Evolutionary conservation across 164 flowering plant species (phyloP), one percentile per base, ranked within the genome.

Genomic region (Echeveria elegans): DNA sequence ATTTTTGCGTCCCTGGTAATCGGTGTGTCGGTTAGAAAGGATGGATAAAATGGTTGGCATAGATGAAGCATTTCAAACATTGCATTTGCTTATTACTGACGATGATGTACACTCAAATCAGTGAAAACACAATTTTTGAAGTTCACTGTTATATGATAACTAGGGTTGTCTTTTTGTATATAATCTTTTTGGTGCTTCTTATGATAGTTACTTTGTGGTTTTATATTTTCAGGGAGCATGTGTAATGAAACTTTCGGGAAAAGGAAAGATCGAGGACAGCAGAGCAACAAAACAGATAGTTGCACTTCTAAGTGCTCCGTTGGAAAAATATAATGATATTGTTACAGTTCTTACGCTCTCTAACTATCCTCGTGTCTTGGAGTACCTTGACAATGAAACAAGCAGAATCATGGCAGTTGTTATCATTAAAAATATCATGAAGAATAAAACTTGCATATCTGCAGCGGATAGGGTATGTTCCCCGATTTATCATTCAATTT

Each of bases 331-430:
- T 71, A 89, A 90, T 78, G 92, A 95, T 73, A 79, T 92, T 70
- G 92, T 82, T 45, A 90, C 90, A 45, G 88, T 90, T 18, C 84
- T 95, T 72, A 85, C 81, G 47, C 94, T 95, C 52, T 85, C 97
- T 43, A 95, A 95, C 74, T 95, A 95, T 81, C 97, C 99, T 23
- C 88, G 82, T 68, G 88, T 92, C 38, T 85, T 92, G 96, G 97
- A 92, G 63, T 83, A 87, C 71, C 96, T 95, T 71, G 97, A 95
- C 73, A 77, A 60, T 74, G 88, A 75, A 74, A 95, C 99, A 38
- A 92, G 86, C 71, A 95, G 88, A 88, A 86, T 86, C 63, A 95
- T 95, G 99, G 99, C 99, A 37, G 79, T 83, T 73, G 86, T 89
- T 76, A 88, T 95, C 47, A 86, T 95, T 64, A 91, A 86, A 79